Evolutionary conservation across 345 rosid genomes (phyloP).

Genomic region (Odontarrhena argentea): DNA sequence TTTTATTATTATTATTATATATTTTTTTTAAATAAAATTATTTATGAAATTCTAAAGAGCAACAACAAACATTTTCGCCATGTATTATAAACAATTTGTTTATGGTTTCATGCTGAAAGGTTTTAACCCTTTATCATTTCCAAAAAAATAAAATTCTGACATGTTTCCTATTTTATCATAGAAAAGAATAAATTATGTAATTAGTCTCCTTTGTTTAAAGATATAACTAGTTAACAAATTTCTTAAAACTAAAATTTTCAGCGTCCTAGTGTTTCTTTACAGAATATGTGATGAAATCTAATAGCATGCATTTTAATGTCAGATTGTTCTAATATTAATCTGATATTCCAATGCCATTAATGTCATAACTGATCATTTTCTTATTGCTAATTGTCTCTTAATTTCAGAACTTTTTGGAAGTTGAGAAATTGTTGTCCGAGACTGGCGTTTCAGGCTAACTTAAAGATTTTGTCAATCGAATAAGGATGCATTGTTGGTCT

Average conservation of each 20-base stretch:
- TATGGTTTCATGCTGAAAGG: neutral
- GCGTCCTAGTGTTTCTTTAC: neutral
- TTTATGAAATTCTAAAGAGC: neutral
- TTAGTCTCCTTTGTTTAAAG: too few species aligned
- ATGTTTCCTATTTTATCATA: neutral
- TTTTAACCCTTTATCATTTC: neutral
- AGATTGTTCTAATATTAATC: neutral
- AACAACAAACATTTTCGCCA: too few species aligned
- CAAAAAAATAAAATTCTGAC: neutral
- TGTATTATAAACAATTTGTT: too few species aligned
- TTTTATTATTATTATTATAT: neutral
- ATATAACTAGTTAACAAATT: too few species aligned
- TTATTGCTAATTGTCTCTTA: neutral
- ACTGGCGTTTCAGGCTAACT: neutral
- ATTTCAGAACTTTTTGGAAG: slow-evolving; percentile 21
- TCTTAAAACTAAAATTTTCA: neutral
- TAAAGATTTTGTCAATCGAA: neutral
- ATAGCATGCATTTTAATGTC: neutral
- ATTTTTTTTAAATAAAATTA: neutral
- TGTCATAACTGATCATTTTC: neutral
- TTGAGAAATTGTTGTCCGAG: neutral
- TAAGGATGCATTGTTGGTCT: neutral
- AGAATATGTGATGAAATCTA: neutral
- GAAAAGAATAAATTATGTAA: too few species aligned
- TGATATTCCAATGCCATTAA: too few species aligned